These are phyloP conservation scores for Pseudocercospora fuligena DNA, from an alignment of 2,329 filamentous ascomycete species.

Conservation along the genomic window DNA sequence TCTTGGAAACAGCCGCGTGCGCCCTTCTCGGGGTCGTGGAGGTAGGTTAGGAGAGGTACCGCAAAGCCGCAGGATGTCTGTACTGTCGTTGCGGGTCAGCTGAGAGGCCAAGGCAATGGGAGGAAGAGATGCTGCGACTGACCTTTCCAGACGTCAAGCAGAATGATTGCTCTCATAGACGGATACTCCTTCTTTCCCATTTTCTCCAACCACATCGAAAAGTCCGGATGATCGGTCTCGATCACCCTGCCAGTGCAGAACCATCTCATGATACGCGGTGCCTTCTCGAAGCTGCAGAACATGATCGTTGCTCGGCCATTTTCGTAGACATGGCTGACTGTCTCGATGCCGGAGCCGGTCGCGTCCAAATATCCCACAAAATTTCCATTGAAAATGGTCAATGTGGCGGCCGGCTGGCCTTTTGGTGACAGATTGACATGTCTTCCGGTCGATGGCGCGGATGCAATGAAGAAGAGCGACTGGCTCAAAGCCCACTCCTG, in stretches of 20 bases:
- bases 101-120: not conserved
- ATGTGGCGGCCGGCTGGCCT: slow-evolving; percentile 66
- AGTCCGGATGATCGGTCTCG: slow-evolving; percentile 60
- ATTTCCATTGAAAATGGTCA: slow-evolving; percentile 64
- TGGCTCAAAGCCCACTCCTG: slow-evolving; percentile 69
- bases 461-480: slow-evolving; percentile 76
- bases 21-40: slow-evolving; percentile 30
- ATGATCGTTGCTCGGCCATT: slow-evolving; percentile 76
- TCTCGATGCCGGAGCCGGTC: slow-evolving; percentile 77
- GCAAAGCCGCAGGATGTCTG: slow-evolving; percentile 71
- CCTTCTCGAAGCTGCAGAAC: slow-evolving; percentile 68
- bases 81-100: slow-evolving; percentile 41
- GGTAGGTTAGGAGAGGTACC: slow-evolving; percentile 60
- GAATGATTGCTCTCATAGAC: slow-evolving; percentile 64
- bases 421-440: slow-evolving; percentile 82
- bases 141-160: slow-evolving; percentile 65
- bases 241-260: slow-evolving; percentile 65
- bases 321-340: slow-evolving; percentile 75
- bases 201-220: slow-evolving; percentile 52
- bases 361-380: slow-evolving; percentile 73
- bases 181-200: slow-evolving; percentile 43
- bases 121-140: not conserved
- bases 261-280: slow-evolving; percentile 67
- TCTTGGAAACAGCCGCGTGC: slow-evolving; percentile 51
- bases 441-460: slow-evolving; percentile 67